These are phyloP conservation scores for Aspergillus tamarii DNA, from an alignment of 2,329 filamentous ascomycete genomes.

Conservation along the genomic window DNA sequence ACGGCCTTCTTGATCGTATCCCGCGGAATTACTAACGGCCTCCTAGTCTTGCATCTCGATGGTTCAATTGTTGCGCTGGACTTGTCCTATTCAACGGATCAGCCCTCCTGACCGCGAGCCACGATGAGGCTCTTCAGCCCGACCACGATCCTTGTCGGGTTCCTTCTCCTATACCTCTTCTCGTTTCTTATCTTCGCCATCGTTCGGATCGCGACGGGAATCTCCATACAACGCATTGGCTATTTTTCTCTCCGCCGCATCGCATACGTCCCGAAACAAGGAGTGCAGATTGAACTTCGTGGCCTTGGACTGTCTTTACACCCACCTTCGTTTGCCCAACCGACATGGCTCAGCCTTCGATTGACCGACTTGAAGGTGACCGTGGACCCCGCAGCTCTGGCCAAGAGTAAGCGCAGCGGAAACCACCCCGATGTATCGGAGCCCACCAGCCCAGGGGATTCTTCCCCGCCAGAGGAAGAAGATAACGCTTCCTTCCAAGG, in stretches of 20 bases:
- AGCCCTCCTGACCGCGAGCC: constrained; percentile 36
- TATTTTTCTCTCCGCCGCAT: constrained; percentile 90
- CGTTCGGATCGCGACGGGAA: constrained; percentile 85
- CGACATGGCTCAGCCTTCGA: constrained; percentile 92
- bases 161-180: constrained; percentile 84
- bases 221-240: constrained; percentile 94
- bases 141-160: constrained; percentile 82
- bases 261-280: constrained; percentile 86
- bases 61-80: constrained; percentile 20
- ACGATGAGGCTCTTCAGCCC: constrained; percentile 57
- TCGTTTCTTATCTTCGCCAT: constrained; percentile 94
- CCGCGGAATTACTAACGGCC: neutral
- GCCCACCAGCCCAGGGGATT: constrained; percentile 23
- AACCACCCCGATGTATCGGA: constrained; percentile 26
- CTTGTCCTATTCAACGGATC: constrained; percentile 30
- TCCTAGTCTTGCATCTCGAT: constrained; percentile 20
- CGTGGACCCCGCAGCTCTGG: constrained; percentile 71
- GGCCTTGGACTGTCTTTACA: constrained; percentile 87
- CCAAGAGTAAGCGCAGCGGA: constrained; percentile 27
- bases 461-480: constrained; percentile 22
- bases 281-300: constrained; percentile 84
- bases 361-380: constrained; percentile 84
- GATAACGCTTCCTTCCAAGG: constrained; percentile 21
- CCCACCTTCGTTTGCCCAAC: constrained; percentile 92
- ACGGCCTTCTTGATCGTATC: neutral